phyloP scores from a whole-genome alignment of 345 rosid genomes.

The Durio zibethinus region DNA sequence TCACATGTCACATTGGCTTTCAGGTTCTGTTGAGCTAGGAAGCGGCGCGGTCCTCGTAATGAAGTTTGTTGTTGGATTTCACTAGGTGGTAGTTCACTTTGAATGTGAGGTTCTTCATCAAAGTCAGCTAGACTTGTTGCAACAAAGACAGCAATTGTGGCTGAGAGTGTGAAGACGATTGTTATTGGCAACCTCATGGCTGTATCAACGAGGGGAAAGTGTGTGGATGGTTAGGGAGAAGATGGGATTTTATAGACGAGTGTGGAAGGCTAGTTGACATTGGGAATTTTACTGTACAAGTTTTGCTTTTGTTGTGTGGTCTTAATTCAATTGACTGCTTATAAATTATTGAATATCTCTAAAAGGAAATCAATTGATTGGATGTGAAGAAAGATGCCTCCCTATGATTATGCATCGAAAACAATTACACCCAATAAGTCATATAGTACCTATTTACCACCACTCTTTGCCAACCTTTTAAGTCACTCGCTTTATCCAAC shows the following conservation, averaged over 20 bases:
- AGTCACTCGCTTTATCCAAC: neutral
- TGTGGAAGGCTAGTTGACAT: slow-evolving; percentile 8
- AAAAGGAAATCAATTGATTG: too few species aligned
- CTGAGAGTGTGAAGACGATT: slow-evolving; percentile 4
- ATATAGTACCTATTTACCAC: neutral
- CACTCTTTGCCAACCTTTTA: neutral
- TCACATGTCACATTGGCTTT: slow-evolving; percentile 14
- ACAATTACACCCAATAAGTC: neutral
- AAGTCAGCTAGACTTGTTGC: neutral
- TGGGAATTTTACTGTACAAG: slow-evolving; percentile 13
- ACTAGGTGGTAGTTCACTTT: neutral
- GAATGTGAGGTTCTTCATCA: neutral
- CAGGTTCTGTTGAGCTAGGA: slow-evolving; percentile 14
- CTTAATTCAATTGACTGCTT: slow-evolving; percentile 19
- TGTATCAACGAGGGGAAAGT: neutral
- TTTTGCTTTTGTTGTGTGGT: slow-evolving; percentile 16
- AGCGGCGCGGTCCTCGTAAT: slow-evolving; percentile 13
- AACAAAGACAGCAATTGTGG: neutral
- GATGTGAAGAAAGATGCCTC: neutral
- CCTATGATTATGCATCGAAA: neutral
- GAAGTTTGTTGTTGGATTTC: slow-evolving; percentile 11
- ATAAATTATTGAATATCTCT: neutral
- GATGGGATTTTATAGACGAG: neutral
- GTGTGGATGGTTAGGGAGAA: neutral
- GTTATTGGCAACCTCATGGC: neutral